Base-by-base conservation (phyloP, 129 eudicot genomes). In the Tanacetum coccineum region DNA sequence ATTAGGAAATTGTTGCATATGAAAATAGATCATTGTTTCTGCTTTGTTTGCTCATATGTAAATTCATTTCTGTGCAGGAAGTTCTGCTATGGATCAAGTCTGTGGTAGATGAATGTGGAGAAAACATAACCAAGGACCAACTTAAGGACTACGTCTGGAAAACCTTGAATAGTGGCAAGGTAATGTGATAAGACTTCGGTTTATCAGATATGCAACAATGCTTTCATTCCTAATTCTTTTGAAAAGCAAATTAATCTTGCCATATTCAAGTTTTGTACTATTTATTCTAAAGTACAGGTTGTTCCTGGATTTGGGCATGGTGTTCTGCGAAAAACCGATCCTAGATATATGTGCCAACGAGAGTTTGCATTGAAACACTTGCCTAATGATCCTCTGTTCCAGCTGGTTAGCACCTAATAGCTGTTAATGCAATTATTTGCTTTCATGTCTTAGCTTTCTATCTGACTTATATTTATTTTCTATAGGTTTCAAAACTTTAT, bases 121-220 rank as follows among this genome's bases (percentile, higher is more conserved):
- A 94, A 77, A 87, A 89, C 66, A 82, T 89, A 65, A 73, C 85
- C 63, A 84, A 78, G 20, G 99, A 94, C 54, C 84, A 84, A 73
- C 67, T 94, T 79, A 94, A 87, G 73, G 97, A 94, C 18, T 89
- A 94, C 69, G 83, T 94, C 28, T 94, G 95, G 99, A 94, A 94
- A 77, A 94, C 99, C 78, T 83, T 94, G 78, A 94, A 94, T 73
- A 83, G 97, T 76, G 99, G 99, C 80, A 94, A 94, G 94, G 99
- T 93, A 73, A 71, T 28, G 20, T 28, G 9, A 70, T 45, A 10
- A 51, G 4, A 59, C 5, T 13, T 67, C n/a, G 3, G 12, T 18
- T 56, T 39, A 55, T 57, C 30, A 18, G 36, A 62, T 49, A 62
- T 62, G 49, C 13, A 32, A 13, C 42, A 32, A 18, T 6, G 28